Evolutionary conservation across 345 rosid genomes (phyloP), one percentile per base, ranked within the genome.

Genomic region (Trapa incisa): DNA sequence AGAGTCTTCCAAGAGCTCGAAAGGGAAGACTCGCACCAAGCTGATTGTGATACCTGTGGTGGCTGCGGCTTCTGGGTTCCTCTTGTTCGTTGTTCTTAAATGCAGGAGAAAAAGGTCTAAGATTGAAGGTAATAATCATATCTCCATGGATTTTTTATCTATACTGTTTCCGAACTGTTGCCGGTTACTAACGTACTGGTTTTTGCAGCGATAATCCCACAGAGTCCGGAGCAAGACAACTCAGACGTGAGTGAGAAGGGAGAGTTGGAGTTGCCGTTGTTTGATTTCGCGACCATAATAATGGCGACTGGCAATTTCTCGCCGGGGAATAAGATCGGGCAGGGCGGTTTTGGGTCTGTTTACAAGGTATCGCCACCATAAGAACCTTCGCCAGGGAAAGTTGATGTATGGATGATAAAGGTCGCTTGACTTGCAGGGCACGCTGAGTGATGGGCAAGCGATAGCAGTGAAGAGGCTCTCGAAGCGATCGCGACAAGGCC

Each of bases 261-360:
- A 60, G 81, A 76, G 48, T 29, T 76, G 35, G 81, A 76, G 64
- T 64, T 80, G 29, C 79, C 79, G 4, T 62, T 70, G 33, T 72
- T 77, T 50, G 79, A 82, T 54, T 74, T 74, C 35, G 58, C 36
- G 17, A 58, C 75, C 1, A 65, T 80, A 66, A 65, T 56, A 63
- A n/a, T 53, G 7, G 82, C 82, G 5, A 78, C 82, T 0, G 10
- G 70, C 17, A 71, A 71, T 47, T 81, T 81, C 56, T 70, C 79
- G 15, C 3, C 3, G 4, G 36, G 41, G 4, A 76, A 70, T 35
- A 78, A 72, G 72, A 66, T 81, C 13, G 82, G 85, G 47, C 75
- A 76, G 64, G 79, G 80, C 9, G 82, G 82, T 39, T 81, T 76
- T 65, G 85, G 82, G 66, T 64, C 73, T 15, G 79, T 81, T n/a